These are phyloP conservation scores for Sporothrix pallida DNA, from an alignment of 2,329 filamentous ascomycete genomes.

Conservation along the genomic window DNA sequence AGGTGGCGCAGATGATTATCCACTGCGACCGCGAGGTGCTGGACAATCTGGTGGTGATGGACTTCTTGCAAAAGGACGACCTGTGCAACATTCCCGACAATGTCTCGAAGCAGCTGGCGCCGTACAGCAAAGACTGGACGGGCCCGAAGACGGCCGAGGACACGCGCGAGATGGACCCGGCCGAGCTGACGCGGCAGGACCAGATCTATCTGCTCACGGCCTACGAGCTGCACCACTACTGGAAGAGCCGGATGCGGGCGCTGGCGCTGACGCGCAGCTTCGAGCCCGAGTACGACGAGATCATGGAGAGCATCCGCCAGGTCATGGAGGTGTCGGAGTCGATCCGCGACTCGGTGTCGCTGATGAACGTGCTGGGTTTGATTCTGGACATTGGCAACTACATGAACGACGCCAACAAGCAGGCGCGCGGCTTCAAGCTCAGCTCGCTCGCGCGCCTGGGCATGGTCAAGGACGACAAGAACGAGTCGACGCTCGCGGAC, in stretches of 20 bases:
- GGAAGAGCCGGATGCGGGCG: slow-evolving; percentile 96
- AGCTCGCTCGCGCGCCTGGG: slow-evolving; percentile 89
- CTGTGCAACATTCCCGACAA: slow-evolving; percentile 93
- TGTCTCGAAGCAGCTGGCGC: slow-evolving; percentile 85
- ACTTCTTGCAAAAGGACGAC: slow-evolving; percentile 92
- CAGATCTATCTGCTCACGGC: slow-evolving; percentile 94
- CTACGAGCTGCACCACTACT: slow-evolving; percentile 95
- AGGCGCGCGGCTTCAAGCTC: slow-evolving; percentile 96
- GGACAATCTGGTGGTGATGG: slow-evolving; percentile 91
- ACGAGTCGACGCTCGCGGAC: slow-evolving; percentile 93
- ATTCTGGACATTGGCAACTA: slow-evolving; percentile 99
- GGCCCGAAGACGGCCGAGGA: slow-evolving; percentile 80
- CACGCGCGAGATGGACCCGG: slow-evolving; percentile 81
- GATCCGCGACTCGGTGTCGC: slow-evolving; percentile 83
- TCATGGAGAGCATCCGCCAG: slow-evolving; percentile 81
- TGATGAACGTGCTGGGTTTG: slow-evolving; percentile 95
- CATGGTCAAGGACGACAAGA: slow-evolving; percentile 99
- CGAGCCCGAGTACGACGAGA: slow-evolving; percentile 89
- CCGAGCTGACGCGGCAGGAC: slow-evolving; percentile 89
- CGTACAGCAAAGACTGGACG: slow-evolving; percentile 96
- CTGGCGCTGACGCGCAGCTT: slow-evolving; percentile 82
- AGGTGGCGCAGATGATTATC: slow-evolving; percentile 89
- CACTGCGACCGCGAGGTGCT: slow-evolving; percentile 90
- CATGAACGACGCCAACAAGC: slow-evolving; percentile 99
- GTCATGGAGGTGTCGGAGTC: slow-evolving; percentile 89